Evolutionary conservation across 192 early-diverging fungal species (phyloP), one percentile per base, ranked within the genome.

Genomic region (Podila minutissima): DNA sequence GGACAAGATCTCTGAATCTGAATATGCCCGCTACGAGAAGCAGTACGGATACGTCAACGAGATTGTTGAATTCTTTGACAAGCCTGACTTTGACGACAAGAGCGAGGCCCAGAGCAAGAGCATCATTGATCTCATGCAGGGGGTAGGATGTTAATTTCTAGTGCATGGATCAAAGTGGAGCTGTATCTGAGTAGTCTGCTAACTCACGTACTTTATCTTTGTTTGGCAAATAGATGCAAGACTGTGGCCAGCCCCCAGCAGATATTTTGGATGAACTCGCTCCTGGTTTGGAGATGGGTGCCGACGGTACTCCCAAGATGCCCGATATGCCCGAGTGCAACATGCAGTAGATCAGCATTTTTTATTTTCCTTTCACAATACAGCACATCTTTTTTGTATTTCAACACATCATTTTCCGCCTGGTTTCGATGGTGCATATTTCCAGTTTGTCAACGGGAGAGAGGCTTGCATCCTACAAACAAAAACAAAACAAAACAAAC

Each of bases 121-220:
- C 5, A 90, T 99, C 55, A 88, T 93, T n/a, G 93, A 96, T 59
- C 88, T 99, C 64, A 98, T 99, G 97, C 92, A 95, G 84, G 84
- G 96, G 76, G 94, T 95, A 86, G 71, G 71, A 74, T 57, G 24
- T 19, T 32, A 46, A 41, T 17, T 20, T 62, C 32, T 29, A 32
- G 17, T 26, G 11, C 9, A 24, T 35, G 15, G 26, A 28, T 17
- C 49, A 51, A 19, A 20, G 6, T 20, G 9, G 20, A 20, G 3
- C 3, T 22, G 28, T 22, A 2, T 53, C 28, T 65, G 32, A 35
- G 20, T 22, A 29, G 6, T 2, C 31, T 68, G 11, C 22, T 38
- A 53, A 12, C 37, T 67, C 8, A 55, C 48, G 62, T 53, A 31
- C 38, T 50, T 53, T 66, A 48, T 55, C 55, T 57, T 29, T 59